Evolutionary conservation across 805 yeast genomes (phyloP).

Genomic region (Monosporozyma siamensis): DNA sequence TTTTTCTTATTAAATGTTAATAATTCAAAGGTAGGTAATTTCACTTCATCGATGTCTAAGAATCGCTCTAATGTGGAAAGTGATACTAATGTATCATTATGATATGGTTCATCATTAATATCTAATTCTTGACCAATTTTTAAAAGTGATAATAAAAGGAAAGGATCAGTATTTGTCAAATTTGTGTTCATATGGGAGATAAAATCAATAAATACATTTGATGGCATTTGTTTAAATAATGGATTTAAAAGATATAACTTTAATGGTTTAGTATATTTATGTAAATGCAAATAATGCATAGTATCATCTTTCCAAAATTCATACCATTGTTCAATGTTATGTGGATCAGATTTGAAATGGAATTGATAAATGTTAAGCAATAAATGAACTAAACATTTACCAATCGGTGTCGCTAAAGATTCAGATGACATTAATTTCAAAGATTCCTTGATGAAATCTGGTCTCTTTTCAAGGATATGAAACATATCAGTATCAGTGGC

Average conservation of each 20-base stretch:
- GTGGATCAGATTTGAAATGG: slow-evolving; percentile 15
- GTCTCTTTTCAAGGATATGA: slow-evolving; percentile 35
- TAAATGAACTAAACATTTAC: slow-evolving; percentile 44
- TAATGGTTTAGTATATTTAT: slow-evolving; percentile 36
- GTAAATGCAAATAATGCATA: slow-evolving; percentile 28
- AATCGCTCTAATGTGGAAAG: slow-evolving; percentile 28
- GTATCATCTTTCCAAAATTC: slow-evolving; percentile 41
- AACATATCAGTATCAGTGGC: slow-evolving; percentile 39
- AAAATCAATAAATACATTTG: slow-evolving; percentile 35
- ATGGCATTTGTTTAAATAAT: slow-evolving; percentile 43
- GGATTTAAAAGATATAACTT: slow-evolving; percentile 54
- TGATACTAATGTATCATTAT: slow-evolving; percentile 30
- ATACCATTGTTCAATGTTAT: slow-evolving; percentile 35
- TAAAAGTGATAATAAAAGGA: slow-evolving; percentile 43
- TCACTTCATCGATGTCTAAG: slow-evolving; percentile 35
- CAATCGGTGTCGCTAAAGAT: slow-evolving; percentile 56
- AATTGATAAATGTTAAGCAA: slow-evolving; percentile 30
- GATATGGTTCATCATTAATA: slow-evolving; percentile 43
- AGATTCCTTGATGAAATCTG: slow-evolving; percentile 40
- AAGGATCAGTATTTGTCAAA: slow-evolving; percentile 25
- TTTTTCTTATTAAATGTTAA: slow-evolving; percentile 53
- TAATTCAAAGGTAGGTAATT: slow-evolving; percentile 52
- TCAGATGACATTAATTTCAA: slow-evolving; percentile 42
- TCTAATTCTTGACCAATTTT: slow-evolving; percentile 56
- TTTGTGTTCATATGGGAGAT: slow-evolving; percentile 7